These are phyloP conservation scores for Sextonia rubra DNA, from an alignment of 164 flowering plant genomes.

Conservation along the genomic window DNA sequence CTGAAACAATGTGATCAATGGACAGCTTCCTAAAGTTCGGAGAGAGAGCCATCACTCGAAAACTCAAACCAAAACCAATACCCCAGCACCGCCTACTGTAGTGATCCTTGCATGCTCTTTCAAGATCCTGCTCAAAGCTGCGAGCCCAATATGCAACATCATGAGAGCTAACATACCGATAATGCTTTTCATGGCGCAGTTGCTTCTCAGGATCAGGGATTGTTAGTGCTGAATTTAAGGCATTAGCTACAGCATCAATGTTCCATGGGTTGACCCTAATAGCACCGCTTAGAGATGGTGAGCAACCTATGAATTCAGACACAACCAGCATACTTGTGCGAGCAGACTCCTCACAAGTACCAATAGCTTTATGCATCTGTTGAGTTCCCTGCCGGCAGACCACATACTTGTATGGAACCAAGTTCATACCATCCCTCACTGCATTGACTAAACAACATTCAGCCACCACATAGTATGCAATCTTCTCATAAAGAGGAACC, in stretches of 20 bases:
- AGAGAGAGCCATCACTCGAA: slow-evolving; percentile 14
- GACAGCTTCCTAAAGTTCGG: slow-evolving; percentile 17
- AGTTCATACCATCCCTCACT: slow-evolving; percentile 25
- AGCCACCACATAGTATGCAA: slow-evolving; percentile 15
- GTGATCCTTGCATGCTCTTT: slow-evolving; percentile 18
- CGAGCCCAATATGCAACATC: slow-evolving; percentile 19
- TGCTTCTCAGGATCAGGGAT: slow-evolving; percentile 14
- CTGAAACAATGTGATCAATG: slow-evolving; percentile 16
- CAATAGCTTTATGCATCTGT: slow-evolving; percentile 6
- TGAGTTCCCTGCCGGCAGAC: slow-evolving; percentile 21
- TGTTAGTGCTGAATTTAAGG: slow-evolving; percentile 10
- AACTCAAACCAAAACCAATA: slow-evolving; percentile 19
- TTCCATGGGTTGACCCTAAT: slow-evolving; percentile 24
- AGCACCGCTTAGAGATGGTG: slow-evolving; percentile 23
- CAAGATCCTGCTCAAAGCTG: slow-evolving; percentile 16
- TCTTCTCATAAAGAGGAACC: slow-evolving; percentile 14
- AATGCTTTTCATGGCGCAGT: slow-evolving; percentile 22
- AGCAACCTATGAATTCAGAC: slow-evolving; percentile 22
- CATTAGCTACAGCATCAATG: slow-evolving; percentile 18
- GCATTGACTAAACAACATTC: slow-evolving; percentile 25
- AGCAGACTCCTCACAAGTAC: not conserved
- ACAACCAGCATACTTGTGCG: slow-evolving; percentile 16
- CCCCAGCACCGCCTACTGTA: slow-evolving; percentile 17
- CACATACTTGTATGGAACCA: slow-evolving; percentile 18
- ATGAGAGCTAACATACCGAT: slow-evolving; percentile 19